These are phyloP conservation scores for Talaromyces sp. DNA, from an alignment of 2,329 filamentous ascomycete genomes.

Conservation along the genomic window DNA sequence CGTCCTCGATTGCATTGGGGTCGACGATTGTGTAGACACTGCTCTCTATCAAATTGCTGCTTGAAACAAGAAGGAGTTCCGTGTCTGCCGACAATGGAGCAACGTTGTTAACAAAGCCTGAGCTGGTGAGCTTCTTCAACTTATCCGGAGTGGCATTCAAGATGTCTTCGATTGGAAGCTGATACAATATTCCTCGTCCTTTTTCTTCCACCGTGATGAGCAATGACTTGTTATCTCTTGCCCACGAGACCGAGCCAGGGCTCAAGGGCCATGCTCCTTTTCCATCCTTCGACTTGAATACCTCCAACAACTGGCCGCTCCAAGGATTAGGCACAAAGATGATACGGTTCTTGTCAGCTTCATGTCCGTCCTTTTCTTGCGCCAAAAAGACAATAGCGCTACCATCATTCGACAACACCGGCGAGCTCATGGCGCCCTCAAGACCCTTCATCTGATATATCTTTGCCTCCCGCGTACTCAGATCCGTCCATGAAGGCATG, in stretches of 20 bases:
- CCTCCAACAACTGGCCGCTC: slow-evolving; percentile 38
- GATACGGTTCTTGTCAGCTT: slow-evolving; percentile 47
- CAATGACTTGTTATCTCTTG: slow-evolving; percentile 41
- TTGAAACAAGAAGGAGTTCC: slow-evolving; percentile 41
- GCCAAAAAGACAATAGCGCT: slow-evolving; percentile 43
- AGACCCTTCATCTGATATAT: slow-evolving; percentile 34
- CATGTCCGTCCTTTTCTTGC: slow-evolving; percentile 46
- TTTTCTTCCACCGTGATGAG: slow-evolving; percentile 42
- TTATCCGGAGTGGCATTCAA: slow-evolving; percentile 28
- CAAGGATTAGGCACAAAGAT: slow-evolving; percentile 43
- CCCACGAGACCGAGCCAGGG: slow-evolving; percentile 41
- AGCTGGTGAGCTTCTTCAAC: slow-evolving; percentile 38
- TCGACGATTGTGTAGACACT: slow-evolving; percentile 44
- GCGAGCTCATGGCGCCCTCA: slow-evolving; percentile 45
- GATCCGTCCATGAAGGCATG: slow-evolving; percentile 42
- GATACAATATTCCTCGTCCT: slow-evolving; percentile 44
- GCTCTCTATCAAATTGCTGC: slow-evolving; percentile 45
- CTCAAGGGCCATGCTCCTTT: slow-evolving; percentile 43
- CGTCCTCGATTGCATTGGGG: slow-evolving; percentile 28
- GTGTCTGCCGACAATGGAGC: slow-evolving; percentile 34
- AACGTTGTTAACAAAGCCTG: slow-evolving; percentile 42
- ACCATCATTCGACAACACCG: slow-evolving; percentile 45
- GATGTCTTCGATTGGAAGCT: slow-evolving; percentile 33
- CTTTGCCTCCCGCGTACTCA: slow-evolving; percentile 30
- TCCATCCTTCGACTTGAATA: slow-evolving; percentile 37